phyloP scores from a whole-genome alignment of 768 basidiomycete species.

The Collybia nuda region DNA sequence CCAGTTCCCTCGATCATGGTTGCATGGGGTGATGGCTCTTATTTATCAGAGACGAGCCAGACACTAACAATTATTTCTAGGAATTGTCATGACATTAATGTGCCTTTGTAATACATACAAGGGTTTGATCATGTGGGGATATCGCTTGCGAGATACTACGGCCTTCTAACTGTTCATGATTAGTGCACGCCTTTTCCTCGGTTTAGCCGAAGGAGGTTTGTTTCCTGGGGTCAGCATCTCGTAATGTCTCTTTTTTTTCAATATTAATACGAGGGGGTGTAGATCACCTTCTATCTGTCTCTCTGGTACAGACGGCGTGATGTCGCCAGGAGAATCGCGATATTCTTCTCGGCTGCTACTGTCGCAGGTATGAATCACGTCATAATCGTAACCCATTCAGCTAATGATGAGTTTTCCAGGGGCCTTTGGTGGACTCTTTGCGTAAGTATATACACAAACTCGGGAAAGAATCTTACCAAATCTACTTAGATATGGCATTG shows the following conservation, averaged over 20 bases:
- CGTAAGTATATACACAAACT: slow-evolving; percentile 26
- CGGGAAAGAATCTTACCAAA: slow-evolving; percentile 12
- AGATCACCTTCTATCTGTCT: slow-evolving; percentile 47
- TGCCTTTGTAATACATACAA: slow-evolving; percentile 28
- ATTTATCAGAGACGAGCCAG: not conserved
- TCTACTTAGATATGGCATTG: slow-evolving; percentile 41
- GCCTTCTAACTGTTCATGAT: not conserved
- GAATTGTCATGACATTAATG: slow-evolving; percentile 31
- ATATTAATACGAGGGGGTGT: not conserved
- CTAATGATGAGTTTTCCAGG: slow-evolving; percentile 22
- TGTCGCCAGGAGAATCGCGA: slow-evolving; percentile 55
- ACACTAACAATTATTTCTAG: slow-evolving; percentile 1
- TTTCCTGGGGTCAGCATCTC: slow-evolving; percentile 32
- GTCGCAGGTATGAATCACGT: slow-evolving; percentile 35
- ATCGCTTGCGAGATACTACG: not conserved
- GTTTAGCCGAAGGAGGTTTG: slow-evolving; percentile 37
- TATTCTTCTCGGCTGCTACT: slow-evolving; percentile 66
- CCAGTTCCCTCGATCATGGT: slow-evolving; percentile 31
- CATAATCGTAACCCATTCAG: not conserved
- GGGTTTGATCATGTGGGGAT: slow-evolving; percentile 25
- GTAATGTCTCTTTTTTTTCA: not conserved
- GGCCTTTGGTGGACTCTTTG: slow-evolving; percentile 48
- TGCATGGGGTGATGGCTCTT: slow-evolving; percentile 23
- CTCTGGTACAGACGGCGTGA: slow-evolving; percentile 63
- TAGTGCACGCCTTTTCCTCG: slow-evolving; percentile 38